A percentile compares a stretch with the other conserved stretches of the same genome.
Conservation (phyloP, 2,329 filamentous ascomycete genomes). For the Aspergillus sp. region DNA sequence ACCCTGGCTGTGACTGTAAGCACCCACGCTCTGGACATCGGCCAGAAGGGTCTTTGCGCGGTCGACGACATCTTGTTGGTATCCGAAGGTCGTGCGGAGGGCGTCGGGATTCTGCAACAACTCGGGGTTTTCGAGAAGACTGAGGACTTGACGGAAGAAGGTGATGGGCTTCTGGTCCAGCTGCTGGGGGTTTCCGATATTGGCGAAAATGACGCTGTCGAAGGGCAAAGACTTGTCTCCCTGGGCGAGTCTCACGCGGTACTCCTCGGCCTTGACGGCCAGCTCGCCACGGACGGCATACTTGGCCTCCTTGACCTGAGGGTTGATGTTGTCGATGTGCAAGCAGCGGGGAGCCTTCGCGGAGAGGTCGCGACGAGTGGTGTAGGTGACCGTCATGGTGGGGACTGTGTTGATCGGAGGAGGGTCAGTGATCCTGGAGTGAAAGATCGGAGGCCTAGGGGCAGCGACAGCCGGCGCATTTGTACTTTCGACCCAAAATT, state of each 20-base stretch:
- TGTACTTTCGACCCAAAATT: slow-evolving; percentile 5
- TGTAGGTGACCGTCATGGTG: slow-evolving; percentile 24
- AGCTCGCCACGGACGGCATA: slow-evolving; percentile 97
- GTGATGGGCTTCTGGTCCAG: slow-evolving; percentile 99
- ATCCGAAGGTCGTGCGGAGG: slow-evolving; percentile 73
- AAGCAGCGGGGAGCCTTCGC: slow-evolving; percentile 53
- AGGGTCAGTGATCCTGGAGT: slow-evolving; percentile 7
- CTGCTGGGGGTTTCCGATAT: slow-evolving; percentile 98
- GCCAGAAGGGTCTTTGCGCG: slow-evolving; percentile 77
- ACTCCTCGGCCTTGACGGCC: slow-evolving; percentile 88
- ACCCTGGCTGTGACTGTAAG: slow-evolving; percentile 93
- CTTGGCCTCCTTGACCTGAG: slow-evolving; percentile 78
- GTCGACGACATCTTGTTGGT: slow-evolving; percentile 85
- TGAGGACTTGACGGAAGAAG: slow-evolving; percentile 96
- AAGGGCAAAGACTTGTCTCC: slow-evolving; percentile 69
- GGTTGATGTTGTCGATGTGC: slow-evolving; percentile 87
- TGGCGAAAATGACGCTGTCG: slow-evolving; percentile 87
- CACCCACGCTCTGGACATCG: slow-evolving; percentile 86
- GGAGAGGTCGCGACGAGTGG: slow-evolving; percentile 44
- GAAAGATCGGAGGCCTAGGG: background rate
- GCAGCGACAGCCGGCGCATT: slow-evolving; percentile 1
- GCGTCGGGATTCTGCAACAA: slow-evolving; percentile 80
- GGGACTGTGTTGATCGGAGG: slow-evolving; percentile 20
- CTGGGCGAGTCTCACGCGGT: slow-evolving; percentile 68
- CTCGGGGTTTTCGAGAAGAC: slow-evolving; percentile 83